Conservation (phyloP, 2,329 filamentous ascomycete species). For the Stemphylium beticola region DNA sequence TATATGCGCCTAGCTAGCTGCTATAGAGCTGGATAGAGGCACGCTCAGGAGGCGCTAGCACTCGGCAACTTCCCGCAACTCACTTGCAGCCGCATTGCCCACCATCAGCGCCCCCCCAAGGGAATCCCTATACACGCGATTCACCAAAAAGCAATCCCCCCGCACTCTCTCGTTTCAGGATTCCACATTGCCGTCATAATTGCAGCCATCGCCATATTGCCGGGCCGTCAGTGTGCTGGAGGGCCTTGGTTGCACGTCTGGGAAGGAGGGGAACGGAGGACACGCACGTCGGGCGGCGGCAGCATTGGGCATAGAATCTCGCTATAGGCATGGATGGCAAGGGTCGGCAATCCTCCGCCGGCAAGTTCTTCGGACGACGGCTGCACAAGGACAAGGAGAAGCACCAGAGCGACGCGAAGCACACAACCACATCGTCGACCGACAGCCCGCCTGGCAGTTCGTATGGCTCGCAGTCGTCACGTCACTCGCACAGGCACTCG, state of each 20-base stretch:
- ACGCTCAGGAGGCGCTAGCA: constrained; percentile 12
- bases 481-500: constrained; percentile 63
- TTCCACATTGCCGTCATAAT: not conserved
- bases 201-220: not conserved
- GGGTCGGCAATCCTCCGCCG: constrained; percentile 79
- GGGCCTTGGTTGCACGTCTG: not conserved
- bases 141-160: constrained; percentile 5
- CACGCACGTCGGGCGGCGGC: constrained; percentile 14
- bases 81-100: constrained; percentile 21
- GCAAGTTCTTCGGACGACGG: constrained; percentile 84
- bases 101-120: constrained; percentile 12
- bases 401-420: constrained; percentile 18
- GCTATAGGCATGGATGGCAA: constrained; percentile 66
- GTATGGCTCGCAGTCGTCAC: constrained; percentile 71
- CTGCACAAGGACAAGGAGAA: constrained; percentile 71
- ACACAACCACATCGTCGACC: constrained; percentile 62
- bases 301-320: constrained; percentile 20
- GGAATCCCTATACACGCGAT: not conserved
- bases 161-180: constrained; percentile 22
- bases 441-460: constrained; percentile 68
- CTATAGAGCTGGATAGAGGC: not conserved
- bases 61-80: constrained; percentile 28
- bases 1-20: no score
- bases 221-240: not conserved
- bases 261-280: constrained; percentile 11